phyloP scores from a whole-genome alignment of 2,329 filamentous ascomycete species.

The Epichloe sp. region DNA sequence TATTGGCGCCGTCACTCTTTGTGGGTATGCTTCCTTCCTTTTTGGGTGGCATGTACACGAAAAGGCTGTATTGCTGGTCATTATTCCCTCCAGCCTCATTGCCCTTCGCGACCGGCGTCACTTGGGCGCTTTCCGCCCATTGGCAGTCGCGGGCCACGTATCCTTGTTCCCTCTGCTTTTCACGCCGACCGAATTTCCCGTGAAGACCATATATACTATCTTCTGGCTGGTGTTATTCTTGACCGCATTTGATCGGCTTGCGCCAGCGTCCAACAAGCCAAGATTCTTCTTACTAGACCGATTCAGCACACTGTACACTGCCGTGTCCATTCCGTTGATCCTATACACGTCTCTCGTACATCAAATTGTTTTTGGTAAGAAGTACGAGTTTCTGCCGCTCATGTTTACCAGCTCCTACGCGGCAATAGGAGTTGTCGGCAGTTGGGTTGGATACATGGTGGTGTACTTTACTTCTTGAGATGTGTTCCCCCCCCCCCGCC shows the following conservation, averaged over 20 bases:
- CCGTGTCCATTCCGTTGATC: conserved; percentile 77
- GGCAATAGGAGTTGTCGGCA: conserved; percentile 86
- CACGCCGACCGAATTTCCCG: conserved; percentile 79
- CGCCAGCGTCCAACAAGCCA: conserved; percentile 67
- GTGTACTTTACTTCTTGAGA: conserved; percentile 61
- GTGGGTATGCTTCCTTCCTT: conserved; percentile 90
- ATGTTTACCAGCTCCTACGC: conserved; percentile 97
- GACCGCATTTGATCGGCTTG: conserved; percentile 72
- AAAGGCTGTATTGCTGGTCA: conserved; percentile 86
- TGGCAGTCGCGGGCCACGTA: conserved; percentile 88
- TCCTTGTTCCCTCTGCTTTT: conserved; percentile 91
- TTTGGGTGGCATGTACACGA: conserved; percentile 99
- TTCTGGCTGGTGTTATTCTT: conserved; percentile 84
- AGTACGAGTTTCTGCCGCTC: conserved; percentile 79
- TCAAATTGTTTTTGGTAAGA: conserved; percentile 68
- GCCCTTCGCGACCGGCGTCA: conserved; percentile 83
- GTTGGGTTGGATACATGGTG: conserved; percentile 88
- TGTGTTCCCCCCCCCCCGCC: no score
- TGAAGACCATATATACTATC: conserved; percentile 88
- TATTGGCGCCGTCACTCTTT: conserved; percentile 77
- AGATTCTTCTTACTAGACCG: conserved; percentile 84
- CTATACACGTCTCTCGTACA: conserved; percentile 80
- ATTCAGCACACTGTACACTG: conserved; percentile 81
- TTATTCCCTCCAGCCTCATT: conserved; percentile 88
- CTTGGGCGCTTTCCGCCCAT: conserved; percentile 77